Evolutionary conservation across 441 rosid species (phyloP).

Genomic region (Pelargonium citronellum): DNA sequence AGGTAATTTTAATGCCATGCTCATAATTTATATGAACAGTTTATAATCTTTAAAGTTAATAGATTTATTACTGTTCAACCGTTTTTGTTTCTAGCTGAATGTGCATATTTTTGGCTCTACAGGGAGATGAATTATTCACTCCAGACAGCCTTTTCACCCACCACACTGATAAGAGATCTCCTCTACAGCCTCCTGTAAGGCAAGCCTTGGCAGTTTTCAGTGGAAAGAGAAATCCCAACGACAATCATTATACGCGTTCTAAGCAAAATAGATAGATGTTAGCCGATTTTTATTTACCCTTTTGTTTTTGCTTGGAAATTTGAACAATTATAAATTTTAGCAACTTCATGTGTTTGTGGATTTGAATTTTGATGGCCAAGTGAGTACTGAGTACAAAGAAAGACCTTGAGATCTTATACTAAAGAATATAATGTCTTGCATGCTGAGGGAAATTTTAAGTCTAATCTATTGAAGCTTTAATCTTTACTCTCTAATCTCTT

Average conservation of each 20-base stretch:
- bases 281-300: background rate
- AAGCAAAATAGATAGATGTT: slow-evolving; percentile 29
- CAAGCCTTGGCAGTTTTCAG: slow-evolving; percentile 76
- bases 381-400: background rate
- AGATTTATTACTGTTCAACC: background rate
- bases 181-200: slow-evolving; percentile 76
- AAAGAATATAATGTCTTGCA: background rate
- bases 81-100: background rate
- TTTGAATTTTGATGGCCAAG: too few relatives aligned
- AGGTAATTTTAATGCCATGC: slow-evolving; percentile 33
- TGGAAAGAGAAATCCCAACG: slow-evolving; percentile 89
- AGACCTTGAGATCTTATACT: background rate
- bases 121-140: slow-evolving; percentile 61
- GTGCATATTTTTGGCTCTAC: background rate
- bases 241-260: slow-evolving; percentile 76
- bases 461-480: background rate
- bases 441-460: background rate
- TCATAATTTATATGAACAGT: background rate
- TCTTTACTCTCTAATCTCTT: background rate
- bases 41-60: background rate
- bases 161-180: slow-evolving; percentile 52
- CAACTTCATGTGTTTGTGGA: too few relatives aligned
- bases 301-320: slow-evolving; percentile 5
- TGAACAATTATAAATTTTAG: background rate
- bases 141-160: slow-evolving; percentile 54